Evolutionary conservation across 352 stramenopile genomes (phyloP).

Genomic region (Peronosclerospora sorghi): DNA sequence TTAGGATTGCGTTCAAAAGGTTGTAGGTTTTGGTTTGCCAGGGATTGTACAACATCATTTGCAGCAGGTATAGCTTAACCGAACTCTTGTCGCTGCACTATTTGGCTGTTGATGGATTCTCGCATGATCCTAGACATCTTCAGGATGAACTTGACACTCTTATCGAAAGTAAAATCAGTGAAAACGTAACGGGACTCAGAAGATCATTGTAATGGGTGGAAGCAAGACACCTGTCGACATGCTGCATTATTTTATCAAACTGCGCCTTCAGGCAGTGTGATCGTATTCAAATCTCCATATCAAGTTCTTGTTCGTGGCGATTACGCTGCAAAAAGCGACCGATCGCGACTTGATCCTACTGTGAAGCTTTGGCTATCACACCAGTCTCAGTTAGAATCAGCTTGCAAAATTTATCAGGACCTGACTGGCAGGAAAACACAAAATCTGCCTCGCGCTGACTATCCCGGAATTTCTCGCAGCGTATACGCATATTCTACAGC

Average conservation of each 20-base stretch:
- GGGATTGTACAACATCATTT: conserved; percentile 39
- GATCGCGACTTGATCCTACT: conserved; percentile 13
- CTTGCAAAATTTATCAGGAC: conserved; percentile 34
- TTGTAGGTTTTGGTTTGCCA: no score
- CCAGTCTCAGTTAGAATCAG: conserved; percentile 21
- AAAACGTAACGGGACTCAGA: conserved; percentile 39
- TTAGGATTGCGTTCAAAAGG: conserved; percentile 36
- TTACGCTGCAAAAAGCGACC: conserved; percentile 32
- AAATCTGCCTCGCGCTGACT: conserved; percentile 3
- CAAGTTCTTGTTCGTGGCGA: conserved; percentile 48
- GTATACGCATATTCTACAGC: conserved; percentile 36
- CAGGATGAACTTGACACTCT: conserved; percentile 48
- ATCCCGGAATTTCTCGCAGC: conserved; percentile 30
- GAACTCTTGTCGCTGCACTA: conserved; percentile 50
- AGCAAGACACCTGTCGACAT: conserved; percentile 35
- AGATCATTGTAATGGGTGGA: conserved; percentile 42
- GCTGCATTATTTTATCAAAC: conserved; percentile 39
- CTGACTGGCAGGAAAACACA: background rate
- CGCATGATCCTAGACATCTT: conserved; percentile 3
- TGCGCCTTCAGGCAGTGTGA: conserved; percentile 54
- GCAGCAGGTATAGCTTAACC: conserved; percentile 28
- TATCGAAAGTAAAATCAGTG: conserved; percentile 26
- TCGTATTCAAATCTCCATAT: conserved; percentile 47
- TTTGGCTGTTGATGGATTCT: conserved; percentile 17
- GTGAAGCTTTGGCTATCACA: conserved; percentile 22